phyloP scores from a whole-genome alignment of 2,329 filamentous ascomycete species.

The Hypoxylon rubiginosum region DNA sequence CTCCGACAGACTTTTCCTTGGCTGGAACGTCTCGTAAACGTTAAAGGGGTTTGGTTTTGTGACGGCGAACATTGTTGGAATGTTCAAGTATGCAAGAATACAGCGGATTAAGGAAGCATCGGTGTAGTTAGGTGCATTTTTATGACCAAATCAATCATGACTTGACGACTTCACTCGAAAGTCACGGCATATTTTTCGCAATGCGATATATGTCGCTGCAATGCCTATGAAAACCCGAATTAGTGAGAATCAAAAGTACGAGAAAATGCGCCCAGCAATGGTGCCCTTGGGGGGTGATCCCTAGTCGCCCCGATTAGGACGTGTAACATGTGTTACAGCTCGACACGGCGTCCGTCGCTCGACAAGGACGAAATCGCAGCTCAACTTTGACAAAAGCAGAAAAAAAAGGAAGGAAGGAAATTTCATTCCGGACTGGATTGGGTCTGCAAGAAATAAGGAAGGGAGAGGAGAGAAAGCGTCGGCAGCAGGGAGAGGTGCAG shows the following conservation, averaged over 20 bases:
- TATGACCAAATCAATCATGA: slow-evolving; percentile 52
- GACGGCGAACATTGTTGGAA: slow-evolving; percentile 43
- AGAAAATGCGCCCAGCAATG: slow-evolving; percentile 32
- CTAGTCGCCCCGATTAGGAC: slow-evolving; percentile 26
- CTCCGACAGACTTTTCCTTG: slow-evolving; percentile 41
- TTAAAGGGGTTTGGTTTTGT: slow-evolving; percentile 17
- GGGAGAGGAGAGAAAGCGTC: slow-evolving; percentile 42
- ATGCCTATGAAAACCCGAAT: slow-evolving; percentile 18
- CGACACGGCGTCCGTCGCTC: slow-evolving; percentile 33
- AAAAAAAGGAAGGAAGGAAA: slow-evolving; percentile 5
- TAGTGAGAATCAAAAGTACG: slow-evolving; percentile 18
- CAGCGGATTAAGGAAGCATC: slow-evolving; percentile 44
- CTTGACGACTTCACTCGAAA: slow-evolving; percentile 47
- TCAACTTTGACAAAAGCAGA: slow-evolving; percentile 12
- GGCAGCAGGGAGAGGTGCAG: slow-evolving; percentile 44
- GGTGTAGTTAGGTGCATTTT: slow-evolving; percentile 53
- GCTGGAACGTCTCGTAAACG: slow-evolving; percentile 36
- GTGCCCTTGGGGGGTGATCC: slow-evolving; percentile 10
- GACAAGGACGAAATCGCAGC: slow-evolving; percentile 23
- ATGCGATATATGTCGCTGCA: slow-evolving; percentile 16
- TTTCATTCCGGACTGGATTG: slow-evolving; percentile 28
- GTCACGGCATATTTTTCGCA: slow-evolving; percentile 11
- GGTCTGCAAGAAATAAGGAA: slow-evolving; percentile 31
- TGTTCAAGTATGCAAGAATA: slow-evolving; percentile 39
- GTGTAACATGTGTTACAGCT: slow-evolving; percentile 22